Percentiles rank a stretch among this genome's conserved stretches.
Evolutionary conservation across 1,284 basidiomycete species (phyloP).

Genomic region (Rhodotorula sp.): DNA sequence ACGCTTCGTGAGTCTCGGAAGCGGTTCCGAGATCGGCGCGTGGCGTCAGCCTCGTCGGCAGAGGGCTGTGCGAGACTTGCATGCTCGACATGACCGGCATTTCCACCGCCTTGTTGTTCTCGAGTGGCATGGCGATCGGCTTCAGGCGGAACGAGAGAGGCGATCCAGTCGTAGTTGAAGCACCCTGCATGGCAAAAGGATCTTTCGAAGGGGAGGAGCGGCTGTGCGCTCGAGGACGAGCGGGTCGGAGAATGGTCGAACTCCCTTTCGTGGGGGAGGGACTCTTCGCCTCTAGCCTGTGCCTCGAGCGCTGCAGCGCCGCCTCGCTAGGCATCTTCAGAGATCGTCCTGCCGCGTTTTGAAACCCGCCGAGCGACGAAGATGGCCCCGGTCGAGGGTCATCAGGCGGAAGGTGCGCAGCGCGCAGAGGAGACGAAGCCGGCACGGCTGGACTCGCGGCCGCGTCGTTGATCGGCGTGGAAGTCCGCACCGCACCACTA

Average conservation of each 20-base stretch:
- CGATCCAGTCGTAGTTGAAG: not conserved
- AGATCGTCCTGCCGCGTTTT: conserved; percentile 7
- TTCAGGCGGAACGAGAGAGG: not conserved
- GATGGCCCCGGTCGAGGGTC: too few species aligned
- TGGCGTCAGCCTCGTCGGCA: too few species aligned
- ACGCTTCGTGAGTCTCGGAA: too few species aligned
- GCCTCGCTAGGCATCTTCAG: conserved; percentile 23
- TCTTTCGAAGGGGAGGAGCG: not conserved
- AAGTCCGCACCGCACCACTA: not conserved
- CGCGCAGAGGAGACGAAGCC: not conserved
- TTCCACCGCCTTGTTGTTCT: not conserved
- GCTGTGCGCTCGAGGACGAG: not conserved
- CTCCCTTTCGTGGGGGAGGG: conserved; percentile 1
- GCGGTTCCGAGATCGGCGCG: too few species aligned
- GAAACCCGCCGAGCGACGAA: conserved; percentile 14
- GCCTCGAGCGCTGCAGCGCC: conserved; percentile 2
- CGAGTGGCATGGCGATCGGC: not conserved
- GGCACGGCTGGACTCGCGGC: not conserved
- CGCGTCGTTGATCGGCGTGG: not conserved
- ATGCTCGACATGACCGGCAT: not conserved
- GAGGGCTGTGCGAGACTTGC: too few species aligned
- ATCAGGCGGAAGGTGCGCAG: not conserved
- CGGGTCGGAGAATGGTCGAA: not conserved
- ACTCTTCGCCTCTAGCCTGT: not conserved
- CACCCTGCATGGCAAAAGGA: not conserved